Conservation (phyloP, 805 yeast genomes). For the Debaryomyces tyrocola region DNA sequence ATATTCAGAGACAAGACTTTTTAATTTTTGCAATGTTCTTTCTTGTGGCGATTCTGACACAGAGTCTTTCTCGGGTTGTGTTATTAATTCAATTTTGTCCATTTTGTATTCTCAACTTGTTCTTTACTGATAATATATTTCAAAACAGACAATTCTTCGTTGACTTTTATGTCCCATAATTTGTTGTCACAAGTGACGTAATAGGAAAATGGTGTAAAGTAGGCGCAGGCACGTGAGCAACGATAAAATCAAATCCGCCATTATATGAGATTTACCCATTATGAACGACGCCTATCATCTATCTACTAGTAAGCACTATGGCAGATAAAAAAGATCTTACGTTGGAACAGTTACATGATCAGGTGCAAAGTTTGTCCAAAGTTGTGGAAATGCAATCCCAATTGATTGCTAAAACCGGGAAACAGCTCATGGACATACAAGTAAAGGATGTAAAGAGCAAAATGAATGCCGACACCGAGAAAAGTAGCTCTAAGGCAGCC, state of each 20-base stretch:
- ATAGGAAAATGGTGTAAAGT: too few relatives aligned
- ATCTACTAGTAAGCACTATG: too few relatives aligned
- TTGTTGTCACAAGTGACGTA: too few relatives aligned
- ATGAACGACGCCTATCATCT: too few relatives aligned
- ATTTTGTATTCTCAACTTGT: slow-evolving; percentile 2
- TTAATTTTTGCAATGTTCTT: slow-evolving; percentile 23
- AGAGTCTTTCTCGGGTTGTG: slow-evolving; percentile 17
- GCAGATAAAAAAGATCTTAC: not conserved
- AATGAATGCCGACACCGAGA: slow-evolving; percentile 21
- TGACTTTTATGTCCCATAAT: too few relatives aligned
- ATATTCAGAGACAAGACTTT: slow-evolving; percentile 19
- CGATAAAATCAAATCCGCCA: too few relatives aligned
- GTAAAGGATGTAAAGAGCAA: slow-evolving; percentile 48
- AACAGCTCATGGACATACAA: slow-evolving; percentile 71
- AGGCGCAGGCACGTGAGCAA: too few relatives aligned
- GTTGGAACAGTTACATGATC: slow-evolving; percentile 29
- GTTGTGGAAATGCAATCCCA: slow-evolving; percentile 64
- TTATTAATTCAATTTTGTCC: slow-evolving; percentile 21
- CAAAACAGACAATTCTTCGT: too few relatives aligned
- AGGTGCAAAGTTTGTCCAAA: slow-evolving; percentile 52
- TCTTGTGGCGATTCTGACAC: slow-evolving; percentile 15
- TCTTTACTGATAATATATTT: too few relatives aligned
- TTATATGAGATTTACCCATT: too few relatives aligned
- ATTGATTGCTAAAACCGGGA: slow-evolving; percentile 74
- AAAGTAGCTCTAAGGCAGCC: slow-evolving; percentile 7